Percentiles rank a stretch among this genome's conserved stretches.
These are phyloP conservation scores for Colletotrichum karsti DNA, from an alignment of 2,329 filamentous ascomycete species.

Conservation along the genomic window DNA sequence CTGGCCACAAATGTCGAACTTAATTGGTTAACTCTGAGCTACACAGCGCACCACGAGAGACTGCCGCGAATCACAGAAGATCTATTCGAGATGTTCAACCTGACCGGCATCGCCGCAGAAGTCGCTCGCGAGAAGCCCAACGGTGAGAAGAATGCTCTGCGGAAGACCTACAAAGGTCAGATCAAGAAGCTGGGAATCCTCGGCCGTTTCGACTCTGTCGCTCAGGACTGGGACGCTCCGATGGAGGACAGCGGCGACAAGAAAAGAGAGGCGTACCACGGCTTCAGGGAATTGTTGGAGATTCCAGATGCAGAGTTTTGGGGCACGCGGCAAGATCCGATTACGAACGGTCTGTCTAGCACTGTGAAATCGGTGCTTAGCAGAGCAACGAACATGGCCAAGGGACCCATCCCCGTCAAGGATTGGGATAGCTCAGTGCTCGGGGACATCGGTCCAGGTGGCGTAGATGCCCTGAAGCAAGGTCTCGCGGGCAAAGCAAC, in stretches of 20 bases:
- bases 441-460: slow-evolving; percentile 60
- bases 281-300: slow-evolving; percentile 61
- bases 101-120: slow-evolving; percentile 65
- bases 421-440: slow-evolving; percentile 67
- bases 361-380: slow-evolving; percentile 52
- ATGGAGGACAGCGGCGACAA: slow-evolving; percentile 54
- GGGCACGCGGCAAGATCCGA: slow-evolving; percentile 53
- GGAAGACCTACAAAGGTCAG: slow-evolving; percentile 75
- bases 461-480: slow-evolving; percentile 46
- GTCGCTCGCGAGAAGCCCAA: slow-evolving; percentile 71
- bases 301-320: slow-evolving; percentile 49
- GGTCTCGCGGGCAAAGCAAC: slow-evolving; percentile 55
- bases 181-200: slow-evolving; percentile 70
- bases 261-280: slow-evolving; percentile 58
- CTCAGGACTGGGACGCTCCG: slow-evolving; percentile 53
- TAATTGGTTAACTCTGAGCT: slow-evolving; percentile 53
- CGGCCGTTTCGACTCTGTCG: slow-evolving; percentile 67
- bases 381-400: slow-evolving; percentile 65
- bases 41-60: slow-evolving; percentile 57
- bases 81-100: slow-evolving; percentile 66
- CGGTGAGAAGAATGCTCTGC: slow-evolving; percentile 72
- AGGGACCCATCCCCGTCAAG: slow-evolving; percentile 62
- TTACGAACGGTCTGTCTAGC: slow-evolving; percentile 60
- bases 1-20: slow-evolving; percentile 35
- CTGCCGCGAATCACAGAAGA: slow-evolving; percentile 62